A percentile compares a stretch with the other conserved stretches of the same genome.
Conservation (phyloP, 495 filamentous ascomycete species). For the Cercophora sp. region DNA sequence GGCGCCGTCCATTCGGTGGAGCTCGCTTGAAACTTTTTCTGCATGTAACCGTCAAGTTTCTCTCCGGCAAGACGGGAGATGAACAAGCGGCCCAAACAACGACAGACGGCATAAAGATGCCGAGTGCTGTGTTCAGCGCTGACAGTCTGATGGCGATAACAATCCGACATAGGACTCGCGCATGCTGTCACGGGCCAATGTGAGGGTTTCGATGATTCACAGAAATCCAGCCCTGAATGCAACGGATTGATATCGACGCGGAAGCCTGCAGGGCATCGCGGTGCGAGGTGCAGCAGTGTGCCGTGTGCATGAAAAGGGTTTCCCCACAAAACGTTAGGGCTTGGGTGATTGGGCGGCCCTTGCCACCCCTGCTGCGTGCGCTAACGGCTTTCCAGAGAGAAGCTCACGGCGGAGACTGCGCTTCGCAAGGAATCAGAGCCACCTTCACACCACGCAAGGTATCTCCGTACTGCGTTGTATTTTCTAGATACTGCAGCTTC, state of each 20-base stretch:
- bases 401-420: too few species aligned
- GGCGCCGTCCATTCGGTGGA: constrained; percentile 1
- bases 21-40: not conserved
- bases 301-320: constrained; percentile 4
- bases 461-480: too few species aligned
- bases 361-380: too few species aligned
- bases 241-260: constrained; percentile 17
- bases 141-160: not conserved
- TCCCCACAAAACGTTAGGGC: constrained; percentile 7
- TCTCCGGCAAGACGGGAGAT: too few species aligned
- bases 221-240: constrained; percentile 8
- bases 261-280: constrained; percentile 4
- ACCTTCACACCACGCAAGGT: too few species aligned
- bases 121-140: not conserved
- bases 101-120: not conserved
- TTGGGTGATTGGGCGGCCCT: constrained; percentile 1
- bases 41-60: not conserved
- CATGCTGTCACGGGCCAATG: constrained; percentile 15
- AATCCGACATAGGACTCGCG: constrained; percentile 1
- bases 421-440: too few species aligned
- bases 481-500: not conserved
- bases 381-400: too few species aligned
- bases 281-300: not conserved
- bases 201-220: constrained; percentile 23
- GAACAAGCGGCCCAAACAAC: not conserved